Percentiles rank a stretch among this genome's conserved stretches.
These are phyloP conservation scores for Alternaria atra DNA, from an alignment of 2,329 filamentous ascomycete species.

Conservation along the genomic window DNA sequence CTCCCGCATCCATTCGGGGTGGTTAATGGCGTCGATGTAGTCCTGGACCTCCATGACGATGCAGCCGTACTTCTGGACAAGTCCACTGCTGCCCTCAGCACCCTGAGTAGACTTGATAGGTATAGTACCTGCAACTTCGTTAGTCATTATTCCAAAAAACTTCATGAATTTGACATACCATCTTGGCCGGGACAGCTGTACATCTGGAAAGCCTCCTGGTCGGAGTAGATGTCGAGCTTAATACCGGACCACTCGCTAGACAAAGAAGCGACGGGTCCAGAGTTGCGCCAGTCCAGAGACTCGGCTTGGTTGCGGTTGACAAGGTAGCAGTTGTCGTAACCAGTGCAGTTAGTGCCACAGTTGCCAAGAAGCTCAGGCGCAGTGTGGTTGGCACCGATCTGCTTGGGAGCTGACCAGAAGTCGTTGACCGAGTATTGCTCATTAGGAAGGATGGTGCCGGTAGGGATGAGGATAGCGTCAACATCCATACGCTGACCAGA, in stretches of 20 bases:
- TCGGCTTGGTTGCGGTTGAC: conserved; percentile 69
- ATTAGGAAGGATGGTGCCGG: conserved; percentile 72
- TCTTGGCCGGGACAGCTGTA: conserved; percentile 84
- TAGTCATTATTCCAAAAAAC: neutral
- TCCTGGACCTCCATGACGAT: conserved; percentile 91
- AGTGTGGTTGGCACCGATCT: conserved; percentile 74
- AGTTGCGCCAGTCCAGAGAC: conserved; percentile 70
- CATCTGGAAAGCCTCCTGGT: conserved; percentile 88
- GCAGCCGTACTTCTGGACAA: conserved; percentile 80
- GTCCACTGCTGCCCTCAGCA: conserved; percentile 66
- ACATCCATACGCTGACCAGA: conserved; percentile 73
- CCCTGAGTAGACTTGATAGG: conserved; percentile 77
- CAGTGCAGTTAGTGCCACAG: conserved; percentile 83
- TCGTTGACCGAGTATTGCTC: conserved; percentile 74
- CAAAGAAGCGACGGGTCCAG: conserved; percentile 70
- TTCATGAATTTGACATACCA: conserved; percentile 54
- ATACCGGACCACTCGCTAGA: conserved; percentile 82
- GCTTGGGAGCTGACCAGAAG: conserved; percentile 83
- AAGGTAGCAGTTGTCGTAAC: conserved; percentile 82
- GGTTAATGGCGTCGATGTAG: conserved; percentile 93
- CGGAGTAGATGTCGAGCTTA: conserved; percentile 78
- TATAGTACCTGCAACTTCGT: conserved; percentile 55
- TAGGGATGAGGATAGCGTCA: conserved; percentile 63
- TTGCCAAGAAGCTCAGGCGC: conserved; percentile 71
- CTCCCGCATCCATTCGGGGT: conserved; percentile 82